Conservation (phyloP, 345 rosid species). For the Corchorus olitorius region DNA sequence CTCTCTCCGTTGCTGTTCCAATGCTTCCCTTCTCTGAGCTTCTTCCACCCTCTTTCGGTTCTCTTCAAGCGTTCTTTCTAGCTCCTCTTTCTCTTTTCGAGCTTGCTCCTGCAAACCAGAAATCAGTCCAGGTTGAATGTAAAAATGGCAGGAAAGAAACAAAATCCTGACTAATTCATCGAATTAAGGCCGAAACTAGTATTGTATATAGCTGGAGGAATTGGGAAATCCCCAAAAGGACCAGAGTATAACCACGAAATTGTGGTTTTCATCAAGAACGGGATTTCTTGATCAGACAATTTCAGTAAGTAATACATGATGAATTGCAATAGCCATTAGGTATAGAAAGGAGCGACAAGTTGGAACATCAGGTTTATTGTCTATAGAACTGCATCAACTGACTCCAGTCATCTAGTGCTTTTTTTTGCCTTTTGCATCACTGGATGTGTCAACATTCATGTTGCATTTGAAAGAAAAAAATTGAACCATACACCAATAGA, state of each 20-base stretch:
- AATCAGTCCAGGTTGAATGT: neutral
- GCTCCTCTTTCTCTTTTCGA: conserved; percentile 67
- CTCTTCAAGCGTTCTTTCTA: conserved; percentile 80
- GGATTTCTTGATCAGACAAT: neutral
- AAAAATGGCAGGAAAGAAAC: neutral
- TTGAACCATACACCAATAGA: neutral
- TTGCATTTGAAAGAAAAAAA: neutral
- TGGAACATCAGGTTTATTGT: neutral
- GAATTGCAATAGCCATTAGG: neutral
- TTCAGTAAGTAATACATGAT: neutral
- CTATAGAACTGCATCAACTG: neutral
- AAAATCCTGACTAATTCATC: neutral
- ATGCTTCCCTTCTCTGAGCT: conserved; percentile 79
- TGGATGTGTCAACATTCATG: neutral
- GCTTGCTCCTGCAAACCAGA: conserved; percentile 57
- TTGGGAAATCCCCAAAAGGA: too few species aligned
- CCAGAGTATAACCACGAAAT: neutral
- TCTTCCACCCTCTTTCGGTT: conserved; percentile 76
- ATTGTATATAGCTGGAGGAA: too few species aligned
- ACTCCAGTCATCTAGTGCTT: neutral
- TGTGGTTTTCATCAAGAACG: neutral
- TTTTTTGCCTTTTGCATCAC: neutral
- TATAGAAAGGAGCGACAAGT: neutral
- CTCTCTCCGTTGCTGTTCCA: conserved; percentile 81
- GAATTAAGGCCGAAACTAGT: too few species aligned